These are phyloP conservation scores for Kuraishia hungarica DNA, from an alignment of 805 yeast genomes.

Conservation along the genomic window DNA sequence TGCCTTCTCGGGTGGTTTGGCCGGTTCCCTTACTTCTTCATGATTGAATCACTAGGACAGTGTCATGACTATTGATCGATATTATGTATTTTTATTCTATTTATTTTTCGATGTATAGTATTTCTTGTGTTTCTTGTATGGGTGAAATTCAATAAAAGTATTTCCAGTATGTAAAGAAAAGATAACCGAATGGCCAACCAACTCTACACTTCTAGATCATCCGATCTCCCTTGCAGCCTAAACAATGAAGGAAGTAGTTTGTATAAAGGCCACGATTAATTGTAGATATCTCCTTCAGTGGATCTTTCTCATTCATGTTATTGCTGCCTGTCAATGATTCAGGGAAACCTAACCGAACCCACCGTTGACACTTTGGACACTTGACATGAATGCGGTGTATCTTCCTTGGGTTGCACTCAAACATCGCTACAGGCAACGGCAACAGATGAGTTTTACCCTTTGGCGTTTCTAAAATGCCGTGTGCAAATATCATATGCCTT, in stretches of 20 bases:
- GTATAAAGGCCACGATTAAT: slow-evolving; percentile 7
- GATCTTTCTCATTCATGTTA: slow-evolving; percentile 7
- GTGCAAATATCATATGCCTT: no score
- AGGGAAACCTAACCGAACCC: neutral
- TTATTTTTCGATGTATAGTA: neutral
- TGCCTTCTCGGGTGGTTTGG: slow-evolving; percentile 57
- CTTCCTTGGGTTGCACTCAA: neutral
- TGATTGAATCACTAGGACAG: neutral
- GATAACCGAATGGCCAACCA: no score
- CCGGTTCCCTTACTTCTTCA: slow-evolving; percentile 13
- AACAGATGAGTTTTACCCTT: neutral
- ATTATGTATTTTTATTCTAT: neutral
- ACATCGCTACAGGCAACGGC: slow-evolving; percentile 1
- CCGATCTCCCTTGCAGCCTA: slow-evolving; percentile 7
- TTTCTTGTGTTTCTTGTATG: neutral
- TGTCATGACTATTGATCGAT: neutral
- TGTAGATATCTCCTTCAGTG: slow-evolving; percentile 2
- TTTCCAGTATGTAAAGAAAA: neutral
- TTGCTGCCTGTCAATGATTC: neutral
- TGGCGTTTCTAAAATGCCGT: no score
- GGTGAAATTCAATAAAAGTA: neutral
- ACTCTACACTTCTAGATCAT: no score
- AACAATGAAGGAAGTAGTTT: slow-evolving; percentile 15
- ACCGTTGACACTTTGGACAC: slow-evolving; percentile 1
- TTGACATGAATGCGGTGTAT: neutral